phyloP scores from a whole-genome alignment of 495 filamentous ascomycete species.

The Saxophila tyrrhenica region DNA sequence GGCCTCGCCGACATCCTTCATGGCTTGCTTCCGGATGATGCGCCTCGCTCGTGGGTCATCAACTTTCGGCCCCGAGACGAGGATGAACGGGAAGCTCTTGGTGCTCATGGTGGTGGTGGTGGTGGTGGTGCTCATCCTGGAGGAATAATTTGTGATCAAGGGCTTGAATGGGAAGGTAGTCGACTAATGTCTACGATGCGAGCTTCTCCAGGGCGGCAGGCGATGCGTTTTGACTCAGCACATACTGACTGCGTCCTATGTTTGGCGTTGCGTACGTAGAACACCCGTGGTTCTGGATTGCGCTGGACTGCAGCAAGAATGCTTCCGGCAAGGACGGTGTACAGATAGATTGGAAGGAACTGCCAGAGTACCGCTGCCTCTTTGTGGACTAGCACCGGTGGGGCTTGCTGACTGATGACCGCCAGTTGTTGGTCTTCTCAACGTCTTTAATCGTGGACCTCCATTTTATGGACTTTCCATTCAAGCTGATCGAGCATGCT shows the following conservation, averaged over 20 bases:
- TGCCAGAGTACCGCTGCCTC: background rate
- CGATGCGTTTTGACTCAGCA: background rate
- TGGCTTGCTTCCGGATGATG: conserved; percentile 25
- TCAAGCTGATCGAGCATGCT: too few relatives aligned
- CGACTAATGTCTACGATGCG: background rate
- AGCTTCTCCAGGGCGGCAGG: background rate
- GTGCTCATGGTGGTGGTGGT: background rate
- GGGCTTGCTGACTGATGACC: too few relatives aligned
- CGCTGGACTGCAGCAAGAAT: too few relatives aligned
- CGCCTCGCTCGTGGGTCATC: conserved; percentile 5
- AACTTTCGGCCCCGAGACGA: conserved; percentile 12
- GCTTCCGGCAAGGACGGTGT: background rate
- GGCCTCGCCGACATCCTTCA: conserved; percentile 18
- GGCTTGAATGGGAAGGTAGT: background rate
- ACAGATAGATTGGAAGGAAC: too few relatives aligned
- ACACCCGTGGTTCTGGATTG: too few relatives aligned
- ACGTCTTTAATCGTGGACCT: too few relatives aligned
- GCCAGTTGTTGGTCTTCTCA: too few relatives aligned
- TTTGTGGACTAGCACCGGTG: too few relatives aligned
- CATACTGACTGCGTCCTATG: background rate
- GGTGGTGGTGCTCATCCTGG: background rate
- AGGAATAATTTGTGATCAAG: background rate
- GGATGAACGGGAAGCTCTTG: conserved; percentile 9
- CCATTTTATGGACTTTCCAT: too few relatives aligned
- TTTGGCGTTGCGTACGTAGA: too few relatives aligned